These are phyloP conservation scores for Ogataea nakhonphanomensis DNA, from an alignment of 805 yeast species.

Conservation along the genomic window DNA sequence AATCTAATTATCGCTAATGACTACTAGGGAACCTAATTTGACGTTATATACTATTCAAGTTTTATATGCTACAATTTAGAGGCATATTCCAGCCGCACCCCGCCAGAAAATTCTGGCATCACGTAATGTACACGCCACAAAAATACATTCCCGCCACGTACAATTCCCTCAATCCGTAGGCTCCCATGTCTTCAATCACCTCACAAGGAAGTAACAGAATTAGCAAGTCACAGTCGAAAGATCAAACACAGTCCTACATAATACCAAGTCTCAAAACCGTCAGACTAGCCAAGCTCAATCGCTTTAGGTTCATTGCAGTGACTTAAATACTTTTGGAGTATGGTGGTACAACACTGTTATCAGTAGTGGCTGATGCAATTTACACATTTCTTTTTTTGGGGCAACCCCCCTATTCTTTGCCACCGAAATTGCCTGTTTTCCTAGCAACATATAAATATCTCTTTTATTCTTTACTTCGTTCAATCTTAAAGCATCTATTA, in stretches of 20 bases:
- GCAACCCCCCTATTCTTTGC: slow-evolving; percentile 22
- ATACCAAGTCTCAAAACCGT: no score
- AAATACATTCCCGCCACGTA: slow-evolving; percentile 1
- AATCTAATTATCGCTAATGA: background rate
- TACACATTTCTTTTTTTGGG: slow-evolving; percentile 15
- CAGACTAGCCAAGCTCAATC: no score
- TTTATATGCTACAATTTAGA: background rate
- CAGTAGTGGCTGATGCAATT: slow-evolving; percentile 14
- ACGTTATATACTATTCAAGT: background rate
- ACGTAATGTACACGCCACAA: slow-evolving; percentile 6
- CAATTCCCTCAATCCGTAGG: background rate
- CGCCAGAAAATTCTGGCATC: slow-evolving; percentile 11
- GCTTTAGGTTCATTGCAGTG: no score
- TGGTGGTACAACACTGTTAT: slow-evolving; percentile 9
- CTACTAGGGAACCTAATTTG: background rate
- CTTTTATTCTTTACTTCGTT: slow-evolving; percentile 3
- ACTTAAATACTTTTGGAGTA: no score
- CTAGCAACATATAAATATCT: slow-evolving; percentile 21
- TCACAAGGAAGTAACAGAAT: background rate
- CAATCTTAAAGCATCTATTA: background rate
- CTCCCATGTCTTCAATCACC: slow-evolving; percentile 1
- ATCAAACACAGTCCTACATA: no score
- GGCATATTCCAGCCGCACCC: background rate
- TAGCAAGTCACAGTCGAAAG: no score
- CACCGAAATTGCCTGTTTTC: slow-evolving; percentile 22